A percentile compares a stretch with the other conserved stretches of the same genome.
These are phyloP conservation scores for Paraconiothyrium sp. DNA, from an alignment of 2,329 filamentous ascomycete genomes.

Conservation along the genomic window DNA sequence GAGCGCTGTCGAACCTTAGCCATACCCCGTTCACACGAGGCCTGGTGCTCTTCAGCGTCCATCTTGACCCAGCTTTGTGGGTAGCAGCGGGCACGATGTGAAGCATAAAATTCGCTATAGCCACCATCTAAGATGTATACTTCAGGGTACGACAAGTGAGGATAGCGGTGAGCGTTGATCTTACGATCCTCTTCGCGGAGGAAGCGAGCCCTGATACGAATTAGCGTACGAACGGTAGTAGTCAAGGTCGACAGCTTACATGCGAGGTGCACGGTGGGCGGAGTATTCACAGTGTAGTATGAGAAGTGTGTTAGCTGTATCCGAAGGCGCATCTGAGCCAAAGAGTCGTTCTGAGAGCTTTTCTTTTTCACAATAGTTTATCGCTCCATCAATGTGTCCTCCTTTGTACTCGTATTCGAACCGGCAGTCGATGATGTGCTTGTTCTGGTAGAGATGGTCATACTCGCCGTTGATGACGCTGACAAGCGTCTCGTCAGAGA, in stretches of 20 bases:
- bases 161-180: slow-evolving; percentile 86
- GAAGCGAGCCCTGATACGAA: slow-evolving; percentile 73
- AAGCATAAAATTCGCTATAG: slow-evolving; percentile 90
- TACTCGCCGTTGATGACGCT: slow-evolving; percentile 89
- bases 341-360: slow-evolving; percentile 83
- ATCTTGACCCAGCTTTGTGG: slow-evolving; percentile 98
- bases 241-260: slow-evolving; percentile 60
- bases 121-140: slow-evolving; percentile 97
- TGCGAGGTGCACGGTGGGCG: slow-evolving; percentile 92
- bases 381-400: slow-evolving; percentile 89
- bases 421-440: slow-evolving; percentile 92
- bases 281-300: slow-evolving; percentile 99
- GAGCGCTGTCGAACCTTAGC: slow-evolving; percentile 90
- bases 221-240: slow-evolving; percentile 26
- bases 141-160: slow-evolving; percentile 91
- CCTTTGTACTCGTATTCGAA: slow-evolving; percentile 99
- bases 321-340: slow-evolving; percentile 63
- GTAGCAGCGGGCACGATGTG: slow-evolving; percentile 82
- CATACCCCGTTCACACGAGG: slow-evolving; percentile 93
- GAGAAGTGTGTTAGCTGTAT: slow-evolving; percentile 80
- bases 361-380: slow-evolving; percentile 98
- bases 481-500: slow-evolving; percentile 81
- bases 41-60: slow-evolving; percentile 89
- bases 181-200: slow-evolving; percentile 89
- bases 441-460: slow-evolving; percentile 77